phyloP scores from a whole-genome alignment of 768 basidiomycete genomes.

The Royoungia palumana region DNA sequence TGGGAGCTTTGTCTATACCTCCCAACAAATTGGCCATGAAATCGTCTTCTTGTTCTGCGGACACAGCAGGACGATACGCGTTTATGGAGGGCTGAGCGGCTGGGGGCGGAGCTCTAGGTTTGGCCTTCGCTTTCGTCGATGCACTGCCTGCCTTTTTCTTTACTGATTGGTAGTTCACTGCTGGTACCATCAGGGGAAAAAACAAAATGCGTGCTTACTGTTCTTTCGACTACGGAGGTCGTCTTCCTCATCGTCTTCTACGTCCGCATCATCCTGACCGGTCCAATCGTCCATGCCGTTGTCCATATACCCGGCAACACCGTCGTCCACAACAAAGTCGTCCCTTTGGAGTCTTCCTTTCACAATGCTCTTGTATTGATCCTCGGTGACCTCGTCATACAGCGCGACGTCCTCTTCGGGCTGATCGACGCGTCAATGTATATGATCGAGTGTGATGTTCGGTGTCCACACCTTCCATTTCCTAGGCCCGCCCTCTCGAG shows the following conservation, averaged over 20 bases:
- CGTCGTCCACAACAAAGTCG: slow-evolving; percentile 96
- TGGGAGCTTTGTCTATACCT: slow-evolving; percentile 55
- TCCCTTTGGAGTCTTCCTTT: slow-evolving; percentile 76
- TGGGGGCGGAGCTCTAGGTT: slow-evolving; percentile 47
- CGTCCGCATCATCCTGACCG: slow-evolving; percentile 51
- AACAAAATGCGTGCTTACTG: slow-evolving; percentile 28
- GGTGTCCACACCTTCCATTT: slow-evolving; percentile 49
- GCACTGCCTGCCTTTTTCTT: slow-evolving; percentile 25
- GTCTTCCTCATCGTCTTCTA: slow-evolving; percentile 49
- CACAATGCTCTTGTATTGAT: slow-evolving; percentile 85
- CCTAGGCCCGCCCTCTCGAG: slow-evolving; percentile 56
- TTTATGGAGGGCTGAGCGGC: slow-evolving; percentile 58
- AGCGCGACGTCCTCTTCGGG: slow-evolving; percentile 62
- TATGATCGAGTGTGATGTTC: not conserved
- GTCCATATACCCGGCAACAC: slow-evolving; percentile 86
- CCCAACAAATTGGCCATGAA: slow-evolving; percentile 85
- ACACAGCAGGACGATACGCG: slow-evolving; percentile 75
- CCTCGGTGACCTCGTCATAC: slow-evolving; percentile 89
- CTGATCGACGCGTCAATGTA: slow-evolving; percentile 30
- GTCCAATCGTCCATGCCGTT: slow-evolving; percentile 97
- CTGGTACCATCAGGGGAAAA: not conserved
- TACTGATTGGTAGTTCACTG: slow-evolving; percentile 18
- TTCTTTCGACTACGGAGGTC: slow-evolving; percentile 36
- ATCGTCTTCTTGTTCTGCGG: slow-evolving; percentile 79
- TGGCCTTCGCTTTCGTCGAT: slow-evolving; percentile 37